A percentile compares a stretch with the other conserved stretches of the same genome.
Conservation (phyloP, 1,139 yeast genomes). For the Candida labiduridarum region DNA sequence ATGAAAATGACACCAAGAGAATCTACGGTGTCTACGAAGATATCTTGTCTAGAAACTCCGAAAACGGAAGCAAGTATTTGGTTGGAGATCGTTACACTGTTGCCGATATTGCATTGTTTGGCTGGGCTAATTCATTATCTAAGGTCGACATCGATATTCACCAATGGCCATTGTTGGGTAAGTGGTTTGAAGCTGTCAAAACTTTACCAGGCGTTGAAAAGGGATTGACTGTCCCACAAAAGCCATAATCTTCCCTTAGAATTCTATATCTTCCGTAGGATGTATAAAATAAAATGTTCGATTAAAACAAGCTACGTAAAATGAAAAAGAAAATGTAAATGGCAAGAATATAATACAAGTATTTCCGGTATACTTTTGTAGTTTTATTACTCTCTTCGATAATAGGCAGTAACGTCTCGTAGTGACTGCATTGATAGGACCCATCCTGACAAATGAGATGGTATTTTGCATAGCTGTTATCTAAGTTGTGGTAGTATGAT, state of each 20-base stretch:
- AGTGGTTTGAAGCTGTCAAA: constrained; percentile 47
- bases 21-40: constrained; percentile 55
- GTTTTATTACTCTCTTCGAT: not conserved
- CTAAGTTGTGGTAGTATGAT: not conserved
- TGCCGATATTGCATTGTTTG: constrained; percentile 53
- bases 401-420: not conserved
- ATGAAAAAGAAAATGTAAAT: not conserved
- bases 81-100: constrained; percentile 59
- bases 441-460: constrained; percentile 2
- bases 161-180: constrained; percentile 44
- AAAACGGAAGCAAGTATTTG: constrained; percentile 29
- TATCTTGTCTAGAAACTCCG: constrained; percentile 37
- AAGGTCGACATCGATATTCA: constrained; percentile 35
- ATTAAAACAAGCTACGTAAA: not conserved
- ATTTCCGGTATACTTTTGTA: not conserved
- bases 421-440: constrained; percentile 1
- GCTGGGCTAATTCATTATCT: constrained; percentile 32
- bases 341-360: not conserved
- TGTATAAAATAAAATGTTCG: constrained; percentile 18
- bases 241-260: constrained; percentile 24
- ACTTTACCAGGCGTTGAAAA: constrained; percentile 39
- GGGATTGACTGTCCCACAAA: constrained; percentile 23
- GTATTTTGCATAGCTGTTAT: constrained; percentile 1
- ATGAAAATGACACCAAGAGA: constrained; percentile 51
- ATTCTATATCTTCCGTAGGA: not conserved